Conservation (phyloP, 345 rosid species). For the Streptanthus diversifolius region DNA sequence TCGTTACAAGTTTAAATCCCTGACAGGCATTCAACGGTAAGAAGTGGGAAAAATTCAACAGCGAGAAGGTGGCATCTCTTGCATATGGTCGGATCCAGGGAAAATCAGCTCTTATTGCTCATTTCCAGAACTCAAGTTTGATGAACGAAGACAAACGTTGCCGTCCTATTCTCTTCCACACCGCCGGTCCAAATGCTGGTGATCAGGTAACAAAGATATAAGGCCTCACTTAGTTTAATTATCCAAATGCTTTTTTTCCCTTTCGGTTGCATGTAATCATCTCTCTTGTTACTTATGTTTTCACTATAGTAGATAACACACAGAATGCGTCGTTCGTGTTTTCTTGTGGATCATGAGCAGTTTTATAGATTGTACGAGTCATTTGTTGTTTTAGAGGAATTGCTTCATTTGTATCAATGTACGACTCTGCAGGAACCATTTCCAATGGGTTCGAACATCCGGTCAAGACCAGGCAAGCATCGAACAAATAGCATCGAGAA, state of each 20-base stretch:
- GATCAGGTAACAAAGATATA: constrained; percentile 56
- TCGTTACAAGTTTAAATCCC: constrained; percentile 8
- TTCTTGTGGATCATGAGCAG: not conserved
- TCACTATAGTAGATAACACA: not conserved
- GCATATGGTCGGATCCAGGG: constrained; percentile 91
- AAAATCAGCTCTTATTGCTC: constrained; percentile 77
- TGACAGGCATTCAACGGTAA: constrained; percentile 80
- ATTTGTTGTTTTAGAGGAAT: not conserved
- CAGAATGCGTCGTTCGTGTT: not conserved
- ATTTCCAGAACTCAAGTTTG: constrained; percentile 89
- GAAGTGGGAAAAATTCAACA: constrained; percentile 91
- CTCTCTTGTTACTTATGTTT: not conserved
- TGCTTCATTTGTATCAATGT: not conserved
- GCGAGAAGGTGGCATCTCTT: constrained; percentile 82
- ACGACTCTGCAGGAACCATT: constrained; percentile 61
- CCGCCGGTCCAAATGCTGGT: constrained; percentile 89
- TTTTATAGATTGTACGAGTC: not conserved
- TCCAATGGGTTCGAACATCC: constrained; percentile 67
- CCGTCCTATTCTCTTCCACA: constrained; percentile 79
- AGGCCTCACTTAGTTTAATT: not conserved
- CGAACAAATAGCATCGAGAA: constrained; percentile 54
- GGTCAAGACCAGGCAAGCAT: constrained; percentile 68
- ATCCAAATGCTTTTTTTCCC: not conserved
- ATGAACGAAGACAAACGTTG: constrained; percentile 94
- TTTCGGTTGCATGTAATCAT: not conserved